These are phyloP conservation scores for Choanephora cucurbitarum DNA, from an alignment of 371 early-diverging fungal species.

Conservation along the genomic window DNA sequence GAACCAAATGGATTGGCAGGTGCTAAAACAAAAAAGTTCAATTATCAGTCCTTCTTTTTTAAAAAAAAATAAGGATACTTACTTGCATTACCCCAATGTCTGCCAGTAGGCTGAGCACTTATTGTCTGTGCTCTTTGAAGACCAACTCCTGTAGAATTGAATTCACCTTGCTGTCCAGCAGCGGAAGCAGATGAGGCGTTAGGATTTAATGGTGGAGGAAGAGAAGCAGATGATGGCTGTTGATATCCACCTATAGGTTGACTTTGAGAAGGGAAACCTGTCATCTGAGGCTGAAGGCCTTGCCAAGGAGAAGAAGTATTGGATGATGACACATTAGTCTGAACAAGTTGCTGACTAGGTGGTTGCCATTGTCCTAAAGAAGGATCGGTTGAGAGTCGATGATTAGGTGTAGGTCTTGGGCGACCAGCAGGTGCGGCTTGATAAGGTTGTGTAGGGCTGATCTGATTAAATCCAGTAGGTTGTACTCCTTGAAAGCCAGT, in stretches of 20 bases:
- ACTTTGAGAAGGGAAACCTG: slow-evolving; percentile 36
- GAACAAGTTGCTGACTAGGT: slow-evolving; percentile 4
- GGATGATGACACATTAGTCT: slow-evolving; percentile 13
- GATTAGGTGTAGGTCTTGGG: slow-evolving; percentile 30
- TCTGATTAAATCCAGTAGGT: slow-evolving; percentile 7
- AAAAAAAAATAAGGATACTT: slow-evolving; percentile 24
- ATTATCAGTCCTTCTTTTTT: not conserved
- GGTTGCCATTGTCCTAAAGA: slow-evolving; percentile 39
- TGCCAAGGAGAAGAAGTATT: slow-evolving; percentile 20
- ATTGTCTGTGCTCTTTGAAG: slow-evolving; percentile 25
- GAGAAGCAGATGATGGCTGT: slow-evolving; percentile 23
- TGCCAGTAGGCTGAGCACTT: slow-evolving; percentile 51
- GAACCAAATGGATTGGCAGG: slow-evolving; percentile 54
- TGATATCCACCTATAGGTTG: slow-evolving; percentile 26
- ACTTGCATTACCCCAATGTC: slow-evolving; percentile 57
- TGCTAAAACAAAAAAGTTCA: slow-evolving; percentile 13
- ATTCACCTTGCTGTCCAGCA: slow-evolving; percentile 27
- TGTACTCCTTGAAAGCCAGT: not conserved
- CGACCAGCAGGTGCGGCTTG: slow-evolving; percentile 16
- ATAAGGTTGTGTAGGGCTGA: slow-evolving; percentile 9
- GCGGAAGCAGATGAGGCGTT: slow-evolving; percentile 11
- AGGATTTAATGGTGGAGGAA: slow-evolving; percentile 24
- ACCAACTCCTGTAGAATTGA: not conserved
- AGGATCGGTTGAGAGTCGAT: slow-evolving; percentile 31
- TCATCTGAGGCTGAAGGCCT: slow-evolving; percentile 49